Evolutionary conservation across 306 rosid species (phyloP).

Genomic region (Senna siamea): DNA sequence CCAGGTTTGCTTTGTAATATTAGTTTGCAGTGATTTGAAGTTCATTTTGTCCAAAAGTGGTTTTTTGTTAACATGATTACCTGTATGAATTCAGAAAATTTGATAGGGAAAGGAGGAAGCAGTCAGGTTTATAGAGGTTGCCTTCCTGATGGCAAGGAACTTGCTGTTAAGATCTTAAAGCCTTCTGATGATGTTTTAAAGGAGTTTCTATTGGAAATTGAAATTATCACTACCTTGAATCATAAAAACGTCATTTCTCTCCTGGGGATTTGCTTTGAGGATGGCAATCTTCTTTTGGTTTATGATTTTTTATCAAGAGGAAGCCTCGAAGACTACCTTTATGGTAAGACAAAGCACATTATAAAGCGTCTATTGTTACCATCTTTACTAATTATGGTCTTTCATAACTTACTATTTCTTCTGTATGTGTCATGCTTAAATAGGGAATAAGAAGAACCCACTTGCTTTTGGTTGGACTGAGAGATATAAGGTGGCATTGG

Average conservation of each 20-base stretch:
- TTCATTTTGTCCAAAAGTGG: constrained; percentile 16
- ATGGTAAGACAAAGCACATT: constrained; percentile 54
- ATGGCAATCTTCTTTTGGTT: constrained; percentile 80
- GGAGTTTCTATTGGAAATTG: constrained; percentile 87
- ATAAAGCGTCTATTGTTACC: neutral
- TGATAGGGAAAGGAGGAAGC: constrained; percentile 95
- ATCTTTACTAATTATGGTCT: neutral
- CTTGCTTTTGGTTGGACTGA: constrained; percentile 75
- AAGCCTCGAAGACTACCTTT: constrained; percentile 95
- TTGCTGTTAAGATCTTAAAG: constrained; percentile 89
- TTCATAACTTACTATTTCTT: constrained; percentile 26
- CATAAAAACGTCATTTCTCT: constrained; percentile 91
- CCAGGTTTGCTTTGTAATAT: constrained; percentile 56
- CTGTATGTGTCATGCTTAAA: constrained; percentile 37
- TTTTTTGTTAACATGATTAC: constrained; percentile 19
- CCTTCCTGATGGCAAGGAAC: constrained; percentile 87
- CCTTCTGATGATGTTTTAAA: constrained; percentile 74
- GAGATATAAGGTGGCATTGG: constrained; percentile 87
- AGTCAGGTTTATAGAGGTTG: constrained; percentile 89
- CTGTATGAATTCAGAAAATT: constrained; percentile 61
- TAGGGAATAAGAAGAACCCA: constrained; percentile 72
- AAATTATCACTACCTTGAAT: constrained; percentile 77
- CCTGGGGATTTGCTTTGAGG: constrained; percentile 90
- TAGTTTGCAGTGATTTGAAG: constrained; percentile 9
- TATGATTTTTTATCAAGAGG: constrained; percentile 90